A percentile compares a stretch with the other conserved stretches of the same genome.
These are phyloP conservation scores for Bromus sterilis DNA, from an alignment of 176 grass and related monocot species.

Conservation along the genomic window DNA sequence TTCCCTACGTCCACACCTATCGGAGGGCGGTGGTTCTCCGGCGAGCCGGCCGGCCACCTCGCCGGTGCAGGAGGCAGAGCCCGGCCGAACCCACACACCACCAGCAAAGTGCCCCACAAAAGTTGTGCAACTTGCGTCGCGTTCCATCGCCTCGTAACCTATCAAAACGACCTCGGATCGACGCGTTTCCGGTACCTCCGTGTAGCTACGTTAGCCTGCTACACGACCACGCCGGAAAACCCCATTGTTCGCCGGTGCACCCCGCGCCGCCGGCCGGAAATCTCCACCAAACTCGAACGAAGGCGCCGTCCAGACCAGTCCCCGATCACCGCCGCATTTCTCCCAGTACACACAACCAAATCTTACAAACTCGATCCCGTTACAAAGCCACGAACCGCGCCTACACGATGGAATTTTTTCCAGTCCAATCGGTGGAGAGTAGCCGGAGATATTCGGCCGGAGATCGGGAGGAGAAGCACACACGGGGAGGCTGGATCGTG, in stretches of 20 bases:
- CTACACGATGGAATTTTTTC: background rate
- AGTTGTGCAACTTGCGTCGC: constrained; percentile 40
- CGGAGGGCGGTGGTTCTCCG: background rate
- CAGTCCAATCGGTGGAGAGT: background rate
- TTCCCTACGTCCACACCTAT: background rate
- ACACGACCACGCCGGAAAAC: background rate
- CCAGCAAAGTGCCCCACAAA: background rate
- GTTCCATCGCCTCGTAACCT: background rate
- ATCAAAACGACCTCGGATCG: constrained; percentile 5
- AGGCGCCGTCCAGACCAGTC: constrained; percentile 36
- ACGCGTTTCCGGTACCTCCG: background rate
- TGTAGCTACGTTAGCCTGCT: background rate
- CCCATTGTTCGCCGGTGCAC: background rate
- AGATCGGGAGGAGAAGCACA: constrained; percentile 85
- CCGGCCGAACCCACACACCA: constrained; percentile 24
- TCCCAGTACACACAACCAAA: background rate
- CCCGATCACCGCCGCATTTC: constrained; percentile 24
- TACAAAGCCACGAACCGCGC: constrained; percentile 20
- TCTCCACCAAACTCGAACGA: constrained; percentile 57
- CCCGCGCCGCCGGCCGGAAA: constrained; percentile 36
- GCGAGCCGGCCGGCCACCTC: constrained; percentile 5
- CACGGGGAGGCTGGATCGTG: background rate
- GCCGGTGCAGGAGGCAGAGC: background rate
- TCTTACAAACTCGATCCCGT: background rate
- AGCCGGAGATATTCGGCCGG: constrained; percentile 16